These are phyloP conservation scores for Blastomyces silverae DNA, from an alignment of 2,329 filamentous ascomycete genomes.

Conservation along the genomic window DNA sequence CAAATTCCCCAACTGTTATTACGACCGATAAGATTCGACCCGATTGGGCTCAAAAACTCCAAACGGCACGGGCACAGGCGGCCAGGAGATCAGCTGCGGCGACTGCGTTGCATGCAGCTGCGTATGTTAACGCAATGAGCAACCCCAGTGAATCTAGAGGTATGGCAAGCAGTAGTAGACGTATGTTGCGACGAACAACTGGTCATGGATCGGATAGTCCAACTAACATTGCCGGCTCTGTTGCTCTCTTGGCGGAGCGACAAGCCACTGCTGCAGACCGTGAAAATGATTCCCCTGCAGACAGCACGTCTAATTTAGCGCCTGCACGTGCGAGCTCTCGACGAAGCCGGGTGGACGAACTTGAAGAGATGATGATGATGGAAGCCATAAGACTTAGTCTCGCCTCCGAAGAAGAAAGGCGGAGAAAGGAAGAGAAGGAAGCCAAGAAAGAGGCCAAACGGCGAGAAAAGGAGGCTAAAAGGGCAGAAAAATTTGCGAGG, in stretches of 20 bases:
- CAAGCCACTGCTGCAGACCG: slow-evolving; percentile 28
- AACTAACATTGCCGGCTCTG: slow-evolving; percentile 39
- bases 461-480: slow-evolving; percentile 75
- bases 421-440: slow-evolving; percentile 75
- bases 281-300: slow-evolving; percentile 35
- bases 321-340: slow-evolving; percentile 49
- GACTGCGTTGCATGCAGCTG: slow-evolving; percentile 88
- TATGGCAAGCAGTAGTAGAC: slow-evolving; percentile 55
- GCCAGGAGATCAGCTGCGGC: slow-evolving; percentile 83
- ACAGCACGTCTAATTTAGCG: slow-evolving; percentile 31
- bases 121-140: slow-evolving; percentile 66
- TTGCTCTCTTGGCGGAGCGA: slow-evolving; percentile 44
- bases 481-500: slow-evolving; percentile 60
- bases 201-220: slow-evolving; percentile 32
- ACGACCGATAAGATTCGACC: slow-evolving; percentile 88
- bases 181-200: slow-evolving; percentile 44
- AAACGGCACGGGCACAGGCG: slow-evolving; percentile 75
- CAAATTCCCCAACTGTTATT: slow-evolving; percentile 75
- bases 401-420: slow-evolving; percentile 89
- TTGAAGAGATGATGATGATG: slow-evolving; percentile 98
- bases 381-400: slow-evolving; percentile 88
- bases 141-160: slow-evolving; percentile 45
- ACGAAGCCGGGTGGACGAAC: slow-evolving; percentile 66
- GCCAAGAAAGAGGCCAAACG: slow-evolving; percentile 76
- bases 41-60: slow-evolving; percentile 88